These are phyloP conservation scores for Phalaenopsis equestris DNA, from an alignment of 106 monocot species.

Conservation along the genomic window DNA sequence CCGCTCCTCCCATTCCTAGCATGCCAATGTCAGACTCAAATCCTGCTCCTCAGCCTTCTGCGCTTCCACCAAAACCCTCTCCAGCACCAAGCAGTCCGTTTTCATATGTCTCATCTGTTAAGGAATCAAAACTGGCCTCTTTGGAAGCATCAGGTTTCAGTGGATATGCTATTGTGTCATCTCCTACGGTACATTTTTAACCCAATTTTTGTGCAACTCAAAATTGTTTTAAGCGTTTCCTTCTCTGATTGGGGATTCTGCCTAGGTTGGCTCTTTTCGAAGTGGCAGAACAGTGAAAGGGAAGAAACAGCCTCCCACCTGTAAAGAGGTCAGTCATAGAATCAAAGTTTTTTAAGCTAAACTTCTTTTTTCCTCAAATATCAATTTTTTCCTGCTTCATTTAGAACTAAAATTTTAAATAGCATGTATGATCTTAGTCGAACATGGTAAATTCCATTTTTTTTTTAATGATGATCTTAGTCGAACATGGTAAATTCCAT, in stretches of 20 bases:
- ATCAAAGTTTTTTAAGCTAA: background rate
- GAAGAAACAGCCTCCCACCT: conserved; percentile 62
- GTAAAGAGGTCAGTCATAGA: conserved; percentile 56
- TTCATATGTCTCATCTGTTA: conserved; percentile 41
- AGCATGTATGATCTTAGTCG: background rate
- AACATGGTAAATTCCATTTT: background rate
- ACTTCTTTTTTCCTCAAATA: background rate
- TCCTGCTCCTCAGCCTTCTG: conserved; percentile 17
- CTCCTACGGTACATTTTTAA: conserved; percentile 56
- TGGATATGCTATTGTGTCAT: conserved; percentile 58
- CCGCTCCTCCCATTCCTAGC: conserved; percentile 66
- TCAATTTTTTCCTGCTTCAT: background rate
- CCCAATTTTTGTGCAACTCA: background rate
- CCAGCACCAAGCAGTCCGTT: conserved; percentile 34
- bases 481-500: background rate
- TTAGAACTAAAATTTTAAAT: background rate
- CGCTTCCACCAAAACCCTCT: conserved; percentile 25
- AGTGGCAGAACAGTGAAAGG: conserved; percentile 58
- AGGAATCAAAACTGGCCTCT: conserved; percentile 54
- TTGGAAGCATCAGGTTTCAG: conserved; percentile 50
- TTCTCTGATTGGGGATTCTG: background rate
- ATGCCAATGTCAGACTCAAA: conserved; percentile 49
- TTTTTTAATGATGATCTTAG: background rate
- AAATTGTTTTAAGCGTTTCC: background rate
- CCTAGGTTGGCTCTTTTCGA: conserved; percentile 72